Percentiles rank a stretch among this genome's conserved stretches.
Conservation (phyloP, 495 filamentous ascomycete genomes). For the Aspergillus carlsbadensis region DNA sequence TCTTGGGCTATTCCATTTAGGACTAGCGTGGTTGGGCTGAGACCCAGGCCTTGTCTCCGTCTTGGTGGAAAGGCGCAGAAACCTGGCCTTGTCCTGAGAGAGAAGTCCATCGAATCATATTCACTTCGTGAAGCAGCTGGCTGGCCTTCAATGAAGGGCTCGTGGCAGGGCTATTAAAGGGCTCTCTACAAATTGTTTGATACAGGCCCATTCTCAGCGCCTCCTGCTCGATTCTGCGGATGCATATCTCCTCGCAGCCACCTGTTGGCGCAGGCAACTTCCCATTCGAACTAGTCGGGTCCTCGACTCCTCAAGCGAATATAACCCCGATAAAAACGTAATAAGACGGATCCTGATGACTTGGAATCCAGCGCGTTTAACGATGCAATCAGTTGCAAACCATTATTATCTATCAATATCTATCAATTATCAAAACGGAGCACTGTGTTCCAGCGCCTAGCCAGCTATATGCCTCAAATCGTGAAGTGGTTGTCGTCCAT, state of each 20-base stretch:
- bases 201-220: not conserved
- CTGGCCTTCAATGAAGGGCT: no score
- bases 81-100: not conserved
- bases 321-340: not conserved
- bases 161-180: not conserved
- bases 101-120: slow-evolving; percentile 1
- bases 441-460: slow-evolving; percentile 20
- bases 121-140: not conserved
- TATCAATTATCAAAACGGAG: no score
- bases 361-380: slow-evolving; percentile 11
- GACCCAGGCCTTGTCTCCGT: not conserved
- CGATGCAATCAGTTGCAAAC: slow-evolving; percentile 1
- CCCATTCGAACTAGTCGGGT: slow-evolving; percentile 2
- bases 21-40: slow-evolving; percentile 9
- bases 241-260: not conserved
- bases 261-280: not conserved
- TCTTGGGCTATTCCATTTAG: slow-evolving; percentile 6
- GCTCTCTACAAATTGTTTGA: not conserved
- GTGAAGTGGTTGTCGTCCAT: not conserved
- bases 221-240: not conserved
- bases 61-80: slow-evolving; percentile 1
- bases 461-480: slow-evolving; percentile 9
- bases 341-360: not conserved
- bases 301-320: slow-evolving; percentile 2
- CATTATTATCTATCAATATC: not conserved